Percentiles rank a stretch among this genome's conserved stretches.
phyloP scores from a whole-genome alignment of 805 yeast genomes.

The Kazachstania psychrophila region DNA sequence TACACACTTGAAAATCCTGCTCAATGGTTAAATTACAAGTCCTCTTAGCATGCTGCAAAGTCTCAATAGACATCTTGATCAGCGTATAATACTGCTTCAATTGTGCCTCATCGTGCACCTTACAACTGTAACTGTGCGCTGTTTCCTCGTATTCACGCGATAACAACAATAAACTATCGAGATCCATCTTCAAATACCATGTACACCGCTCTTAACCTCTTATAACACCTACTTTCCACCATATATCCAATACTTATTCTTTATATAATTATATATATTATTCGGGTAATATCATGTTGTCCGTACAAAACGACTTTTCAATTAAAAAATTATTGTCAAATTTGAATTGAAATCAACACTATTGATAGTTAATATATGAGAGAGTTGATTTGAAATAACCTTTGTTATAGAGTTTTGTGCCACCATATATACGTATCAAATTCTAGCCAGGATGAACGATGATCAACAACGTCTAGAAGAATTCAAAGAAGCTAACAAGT shows the following conservation, averaged over 20 bases:
- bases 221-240: too few species aligned
- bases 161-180: slow-evolving; percentile 2
- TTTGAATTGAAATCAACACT: too few species aligned
- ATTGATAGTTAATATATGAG: too few species aligned
- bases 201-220: too few species aligned
- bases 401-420: too few species aligned
- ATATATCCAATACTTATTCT: too few species aligned
- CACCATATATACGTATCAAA: not conserved
- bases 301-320: too few species aligned
- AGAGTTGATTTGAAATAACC: too few species aligned
- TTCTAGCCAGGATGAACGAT: slow-evolving; percentile 22
- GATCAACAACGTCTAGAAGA: slow-evolving; percentile 26
- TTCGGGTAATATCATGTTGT: too few species aligned
- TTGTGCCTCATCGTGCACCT: slow-evolving; percentile 15
- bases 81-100: slow-evolving; percentile 29
- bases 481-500: slow-evolving; percentile 29
- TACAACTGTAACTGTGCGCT: slow-evolving; percentile 14
- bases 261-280: too few species aligned
- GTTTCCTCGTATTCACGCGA: slow-evolving; percentile 20
- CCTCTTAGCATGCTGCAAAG: slow-evolving; percentile 14
- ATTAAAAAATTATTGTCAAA: too few species aligned
- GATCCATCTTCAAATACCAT: too few species aligned
- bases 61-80: slow-evolving; percentile 22
- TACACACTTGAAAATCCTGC: slow-evolving; percentile 20
- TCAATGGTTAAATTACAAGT: slow-evolving; percentile 16